Evolutionary conservation across 1,284 basidiomycete genomes (phyloP).

Genomic region (Xerocomus nothofagi): DNA sequence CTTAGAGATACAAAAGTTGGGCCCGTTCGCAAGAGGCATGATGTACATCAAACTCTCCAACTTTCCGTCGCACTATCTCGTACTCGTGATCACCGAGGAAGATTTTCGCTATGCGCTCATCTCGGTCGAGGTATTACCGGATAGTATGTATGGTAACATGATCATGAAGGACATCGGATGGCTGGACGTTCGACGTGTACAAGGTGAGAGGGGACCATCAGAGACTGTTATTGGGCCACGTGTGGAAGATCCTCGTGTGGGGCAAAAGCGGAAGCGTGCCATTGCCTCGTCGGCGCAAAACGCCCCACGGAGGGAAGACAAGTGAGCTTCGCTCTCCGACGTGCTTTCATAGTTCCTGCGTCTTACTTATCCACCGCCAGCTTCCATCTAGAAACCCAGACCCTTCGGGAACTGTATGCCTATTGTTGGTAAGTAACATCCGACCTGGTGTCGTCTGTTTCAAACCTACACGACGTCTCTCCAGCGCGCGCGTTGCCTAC

Average conservation of each 20-base stretch:
- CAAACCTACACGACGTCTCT: neutral
- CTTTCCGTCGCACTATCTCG: constrained; percentile 73
- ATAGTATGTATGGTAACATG: constrained; percentile 56
- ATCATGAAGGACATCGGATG: constrained; percentile 76
- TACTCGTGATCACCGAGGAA: constrained; percentile 74
- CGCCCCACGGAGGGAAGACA: constrained; percentile 25
- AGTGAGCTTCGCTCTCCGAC: constrained; percentile 18
- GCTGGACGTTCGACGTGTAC: constrained; percentile 67
- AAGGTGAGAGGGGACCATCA: constrained; percentile 39
- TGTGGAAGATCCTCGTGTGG: constrained; percentile 24
- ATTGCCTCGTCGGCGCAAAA: constrained; percentile 6
- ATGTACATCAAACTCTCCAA: constrained; percentile 71
- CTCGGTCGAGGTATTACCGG: constrained; percentile 51
- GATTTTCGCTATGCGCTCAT: constrained; percentile 77
- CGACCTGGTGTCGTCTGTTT: neutral
- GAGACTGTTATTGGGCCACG: constrained; percentile 14
- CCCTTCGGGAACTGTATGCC: constrained; percentile 71
- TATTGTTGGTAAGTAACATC: constrained; percentile 66
- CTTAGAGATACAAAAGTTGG: constrained; percentile 64
- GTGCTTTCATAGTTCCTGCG: neutral
- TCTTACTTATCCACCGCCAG: constrained; percentile 35
- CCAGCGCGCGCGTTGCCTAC: constrained; percentile 86
- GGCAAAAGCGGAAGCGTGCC: constrained; percentile 42
- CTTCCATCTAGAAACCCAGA: constrained; percentile 67
- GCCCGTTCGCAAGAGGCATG: constrained; percentile 50